These are phyloP conservation scores for Diaporthe velutina DNA, from an alignment of 2,329 filamentous ascomycete species.

Conservation along the genomic window DNA sequence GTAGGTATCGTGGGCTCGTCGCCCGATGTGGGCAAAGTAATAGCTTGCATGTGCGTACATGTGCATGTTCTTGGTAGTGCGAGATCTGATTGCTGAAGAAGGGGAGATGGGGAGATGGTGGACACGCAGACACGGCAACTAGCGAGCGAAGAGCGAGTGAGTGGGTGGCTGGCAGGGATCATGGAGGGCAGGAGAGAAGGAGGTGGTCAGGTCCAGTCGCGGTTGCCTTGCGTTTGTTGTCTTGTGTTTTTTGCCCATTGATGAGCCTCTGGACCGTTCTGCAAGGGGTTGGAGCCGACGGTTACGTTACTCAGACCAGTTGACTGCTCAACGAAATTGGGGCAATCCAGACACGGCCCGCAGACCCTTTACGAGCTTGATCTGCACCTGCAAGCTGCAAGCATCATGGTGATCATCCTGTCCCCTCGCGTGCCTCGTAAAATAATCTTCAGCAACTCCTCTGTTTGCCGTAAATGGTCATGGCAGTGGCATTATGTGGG, in stretches of 20 bases:
- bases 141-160: not conserved
- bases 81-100: not conserved
- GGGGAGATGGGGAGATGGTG: not conserved
- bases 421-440: constrained; percentile 8
- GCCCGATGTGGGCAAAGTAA: not conserved
- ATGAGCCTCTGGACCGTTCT: constrained; percentile 26
- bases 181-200: not conserved
- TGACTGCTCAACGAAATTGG: constrained; percentile 25
- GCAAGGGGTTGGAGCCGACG: constrained; percentile 17
- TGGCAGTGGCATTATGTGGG: not conserved
- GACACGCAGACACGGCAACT: not conserved
- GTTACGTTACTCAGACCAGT: constrained; percentile 3
- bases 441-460: not conserved
- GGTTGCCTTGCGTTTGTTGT: not conserved
- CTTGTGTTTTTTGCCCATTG: not conserved
- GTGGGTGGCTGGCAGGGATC: not conserved
- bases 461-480: not conserved
- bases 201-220: not conserved
- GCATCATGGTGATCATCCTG: constrained; percentile 20
- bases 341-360: constrained; percentile 20
- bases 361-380: constrained; percentile 14
- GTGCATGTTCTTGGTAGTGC: not conserved
- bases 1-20: not conserved
- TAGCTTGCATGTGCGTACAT: constrained; percentile 7
- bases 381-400: constrained; percentile 23